Evolutionary conservation across 108 stramenopile species (phyloP), one percentile per base, ranked within the genome.

Genomic region (Nitzschia inconspicua): DNA sequence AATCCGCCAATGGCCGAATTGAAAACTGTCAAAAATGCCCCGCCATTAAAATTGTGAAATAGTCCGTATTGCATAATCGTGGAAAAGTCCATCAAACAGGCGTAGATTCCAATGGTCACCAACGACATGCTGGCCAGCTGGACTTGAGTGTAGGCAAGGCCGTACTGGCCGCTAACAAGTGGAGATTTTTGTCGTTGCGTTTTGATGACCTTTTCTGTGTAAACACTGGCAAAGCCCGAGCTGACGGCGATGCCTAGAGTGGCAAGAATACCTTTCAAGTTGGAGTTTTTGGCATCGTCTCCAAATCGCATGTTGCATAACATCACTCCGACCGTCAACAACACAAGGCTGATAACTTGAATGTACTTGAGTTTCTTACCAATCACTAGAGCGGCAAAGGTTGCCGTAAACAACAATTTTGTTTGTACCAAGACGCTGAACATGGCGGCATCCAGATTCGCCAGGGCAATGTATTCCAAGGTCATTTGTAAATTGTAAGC

Each of bases 201-300:
- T 74, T 97, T 96, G 48, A 98, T 89, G 25, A 98, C 93, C 63
- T 93, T 94, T 65, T 97, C 97, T 11, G 96, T 96, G 60, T 95
- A 98, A 2, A 98, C 96, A 3, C 86, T 87, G 26, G 95, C 93
- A 65, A 98, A 97, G n/a, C 97, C 97, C 8, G 86, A 89, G 44
- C 88, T 80, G n/a, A 84, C 31, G 29, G 85, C 83, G 19, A 90
- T 90, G 16, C 76, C 77, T 4, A 69, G 61, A 16, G 95, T 94
- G 8, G 95, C 94, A 44, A 83, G 11, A 42, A 97, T 85, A 5
- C 96, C 96, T 32, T 76, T 80, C 44, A 56, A 75, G 25, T 72
- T 65, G 55, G 75, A 60, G 25, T 57, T 63, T 30, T 11, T 13
- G 29, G 27, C 7, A 3, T 22, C 14, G 23, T 31, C 22, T 23